Evolutionary conservation across 768 basidiomycete species (phyloP).

Genomic region (Trametes coccinea): DNA sequence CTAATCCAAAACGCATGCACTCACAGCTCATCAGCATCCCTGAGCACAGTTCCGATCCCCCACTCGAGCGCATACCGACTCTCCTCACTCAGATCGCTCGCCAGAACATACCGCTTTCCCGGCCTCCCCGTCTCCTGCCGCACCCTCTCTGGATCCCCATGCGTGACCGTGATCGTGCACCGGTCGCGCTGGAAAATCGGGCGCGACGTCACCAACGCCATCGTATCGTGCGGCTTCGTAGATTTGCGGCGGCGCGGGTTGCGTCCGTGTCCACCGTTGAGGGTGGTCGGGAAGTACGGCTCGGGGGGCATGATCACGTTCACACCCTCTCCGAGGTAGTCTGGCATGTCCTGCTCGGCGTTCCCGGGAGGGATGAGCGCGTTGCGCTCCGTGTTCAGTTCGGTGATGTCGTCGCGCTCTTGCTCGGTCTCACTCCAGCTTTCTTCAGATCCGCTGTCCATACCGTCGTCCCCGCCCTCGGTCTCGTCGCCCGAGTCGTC

Average conservation of each 20-base stretch:
- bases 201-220: constrained; percentile 67
- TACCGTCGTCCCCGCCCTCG: constrained; percentile 55
- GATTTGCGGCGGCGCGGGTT: constrained; percentile 58
- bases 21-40: constrained; percentile 91
- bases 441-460: not conserved
- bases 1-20: constrained; percentile 18
- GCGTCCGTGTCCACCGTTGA: constrained; percentile 48
- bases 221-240: constrained; percentile 58
- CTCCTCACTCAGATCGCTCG: constrained; percentile 95
- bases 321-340: constrained; percentile 90
- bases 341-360: constrained; percentile 60
- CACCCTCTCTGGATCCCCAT: constrained; percentile 69
- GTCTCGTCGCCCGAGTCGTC: constrained; percentile 50
- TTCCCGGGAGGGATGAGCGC: constrained; percentile 44
- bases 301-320: constrained; percentile 85
- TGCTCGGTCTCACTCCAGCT: constrained; percentile 57
- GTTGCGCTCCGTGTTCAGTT: constrained; percentile 86
- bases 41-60: constrained; percentile 94
- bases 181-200: constrained; percentile 89
- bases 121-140: constrained; percentile 55
- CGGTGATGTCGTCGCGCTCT: constrained; percentile 79
- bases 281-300: constrained; percentile 76
- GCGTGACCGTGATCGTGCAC: constrained; percentile 85
- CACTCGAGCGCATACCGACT: constrained; percentile 94
- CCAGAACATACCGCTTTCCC: constrained; percentile 76